Base-by-base conservation (phyloP, 495 filamentous ascomycete species). In the Aspergillus sclerotiicarbonarius region DNA sequence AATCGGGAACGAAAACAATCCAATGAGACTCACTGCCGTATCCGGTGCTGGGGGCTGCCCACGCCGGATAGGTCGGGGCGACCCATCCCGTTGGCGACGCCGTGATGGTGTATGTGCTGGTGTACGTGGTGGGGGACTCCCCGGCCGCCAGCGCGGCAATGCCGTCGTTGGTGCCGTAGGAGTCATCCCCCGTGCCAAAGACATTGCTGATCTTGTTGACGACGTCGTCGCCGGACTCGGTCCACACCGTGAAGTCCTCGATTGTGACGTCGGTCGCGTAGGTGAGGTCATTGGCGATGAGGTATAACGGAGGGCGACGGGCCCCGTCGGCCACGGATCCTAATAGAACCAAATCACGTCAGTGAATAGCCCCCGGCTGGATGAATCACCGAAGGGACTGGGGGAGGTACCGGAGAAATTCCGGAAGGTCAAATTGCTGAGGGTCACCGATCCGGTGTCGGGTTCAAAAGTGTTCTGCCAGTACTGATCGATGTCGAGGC, bases 171-270 rank as follows among this genome's bases (percentile, higher is more conserved):
- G 46, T 9, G 2, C 63, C 64, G 29, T 68, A 66, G 37, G 62
- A 65, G 15, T 66, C 74, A 57, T 76, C 75, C 0, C 78, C 77
- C 0, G 62, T 67, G 4, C 76, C 78, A 45, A 78, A 81, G 4
- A 77, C 69, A 32, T 76, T 79, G 41, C 63, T 77, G 58, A 77
- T 79, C 20, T 70, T 60, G 54, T 81, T 76, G 18, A 71, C 61
- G 10, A 80, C 67, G 2, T 56, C 57, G 16, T 56, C 64, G 2
- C 77, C 77, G 10, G 65, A 62, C 53, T 80, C 77, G 3, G 82
- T 84, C 82, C 82, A 84, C 58, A 84, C 72, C 16, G 62, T 50
- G 57, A 84, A 76, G 54, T 83, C 71, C 18, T 67, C 60, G 20
- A 84, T 62, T 2, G 65, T 76, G 45, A 83, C 71, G 49, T 73